Evolutionary conservation across 208 protist species (phyloP).

Genomic region (Leishmania braziliensis): DNA sequence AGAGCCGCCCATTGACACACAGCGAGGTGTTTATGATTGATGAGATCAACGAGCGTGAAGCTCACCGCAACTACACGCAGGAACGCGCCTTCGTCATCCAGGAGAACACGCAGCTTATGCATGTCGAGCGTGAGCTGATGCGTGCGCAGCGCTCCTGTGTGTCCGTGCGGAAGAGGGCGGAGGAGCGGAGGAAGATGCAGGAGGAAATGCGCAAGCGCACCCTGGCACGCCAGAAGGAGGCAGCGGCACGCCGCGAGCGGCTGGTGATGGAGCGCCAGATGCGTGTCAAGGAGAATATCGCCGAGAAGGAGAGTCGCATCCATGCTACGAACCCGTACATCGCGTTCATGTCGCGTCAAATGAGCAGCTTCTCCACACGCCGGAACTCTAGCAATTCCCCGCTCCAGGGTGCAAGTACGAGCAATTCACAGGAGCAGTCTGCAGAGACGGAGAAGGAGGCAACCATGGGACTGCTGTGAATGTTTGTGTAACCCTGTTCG

Average conservation of each 20-base stretch:
- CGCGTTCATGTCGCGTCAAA: constrained; percentile 21
- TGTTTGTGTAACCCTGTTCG: not conserved
- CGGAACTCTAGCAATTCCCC: constrained; percentile 1
- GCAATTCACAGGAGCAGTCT: not conserved
- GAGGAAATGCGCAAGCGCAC: constrained; percentile 30
- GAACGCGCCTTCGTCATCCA: constrained; percentile 37
- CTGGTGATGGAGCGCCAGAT: constrained; percentile 37
- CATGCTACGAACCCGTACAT: constrained; percentile 31
- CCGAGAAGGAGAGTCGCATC: constrained; percentile 27
- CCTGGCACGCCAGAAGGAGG: constrained; percentile 36
- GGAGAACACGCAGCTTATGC: constrained; percentile 41
- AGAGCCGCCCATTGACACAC: constrained; percentile 43
- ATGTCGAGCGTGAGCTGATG: constrained; percentile 39
- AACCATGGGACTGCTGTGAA: not conserved
- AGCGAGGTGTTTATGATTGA: constrained; percentile 46
- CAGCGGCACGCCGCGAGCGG: constrained; percentile 19
- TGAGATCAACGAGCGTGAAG: constrained; percentile 67
- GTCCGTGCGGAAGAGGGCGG: constrained; percentile 35
- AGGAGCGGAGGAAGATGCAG: constrained; percentile 30
- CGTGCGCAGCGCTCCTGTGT: constrained; percentile 26
- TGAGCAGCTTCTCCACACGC: constrained; percentile 10
- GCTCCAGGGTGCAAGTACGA: not conserved
- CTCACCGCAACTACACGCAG: constrained; percentile 36
- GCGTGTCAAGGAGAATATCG: constrained; percentile 26
- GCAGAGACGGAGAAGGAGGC: not conserved